A percentile compares a stretch with the other conserved stretches of the same genome.
Evolutionary conservation across 2,329 filamentous ascomycete genomes (phyloP).

Genomic region (Plectosphaerella cucumerina): DNA sequence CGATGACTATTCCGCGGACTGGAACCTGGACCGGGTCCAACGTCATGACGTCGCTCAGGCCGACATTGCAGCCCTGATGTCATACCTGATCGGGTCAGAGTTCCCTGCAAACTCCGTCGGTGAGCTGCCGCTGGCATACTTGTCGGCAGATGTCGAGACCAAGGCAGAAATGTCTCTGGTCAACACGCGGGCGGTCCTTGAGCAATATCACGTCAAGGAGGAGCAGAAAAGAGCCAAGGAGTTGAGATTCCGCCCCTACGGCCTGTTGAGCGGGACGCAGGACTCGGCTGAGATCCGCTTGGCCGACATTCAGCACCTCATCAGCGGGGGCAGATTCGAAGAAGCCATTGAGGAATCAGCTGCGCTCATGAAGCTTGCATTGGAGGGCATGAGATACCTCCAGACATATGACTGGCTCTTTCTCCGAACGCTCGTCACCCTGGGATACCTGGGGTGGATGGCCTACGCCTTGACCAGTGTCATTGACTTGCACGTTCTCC

Average conservation of each 20-base stretch:
- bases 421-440: slow-evolving; percentile 78
- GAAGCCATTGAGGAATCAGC: slow-evolving; percentile 77
- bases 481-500: slow-evolving; percentile 80
- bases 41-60: slow-evolving; percentile 92
- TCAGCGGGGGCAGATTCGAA: slow-evolving; percentile 62
- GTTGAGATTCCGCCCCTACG: slow-evolving; percentile 73
- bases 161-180: slow-evolving; percentile 82
- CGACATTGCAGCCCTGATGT: slow-evolving; percentile 92
- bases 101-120: slow-evolving; percentile 97
- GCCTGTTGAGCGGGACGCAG: slow-evolving; percentile 59
- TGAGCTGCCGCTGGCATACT: slow-evolving; percentile 78
- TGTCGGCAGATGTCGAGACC: slow-evolving; percentile 65
- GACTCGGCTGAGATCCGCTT: slow-evolving; percentile 65
- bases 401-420: slow-evolving; percentile 99
- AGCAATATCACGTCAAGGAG: slow-evolving; percentile 96
- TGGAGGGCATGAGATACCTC: slow-evolving; percentile 85
- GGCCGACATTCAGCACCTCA: slow-evolving; percentile 61
- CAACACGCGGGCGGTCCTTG: slow-evolving; percentile 82
- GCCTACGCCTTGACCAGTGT: slow-evolving; percentile 87
- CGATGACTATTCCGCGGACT: slow-evolving; percentile 87
- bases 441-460: slow-evolving; percentile 94
- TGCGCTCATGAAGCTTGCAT: slow-evolving; percentile 68
- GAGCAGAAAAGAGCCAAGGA: slow-evolving; percentile 72
- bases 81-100: slow-evolving; percentile 80
- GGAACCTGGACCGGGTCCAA: slow-evolving; percentile 74